Evolutionary conservation across 2,329 filamentous ascomycete species (phyloP), one percentile per base, ranked within the genome.

Genomic region (Fusarium hainanense): DNA sequence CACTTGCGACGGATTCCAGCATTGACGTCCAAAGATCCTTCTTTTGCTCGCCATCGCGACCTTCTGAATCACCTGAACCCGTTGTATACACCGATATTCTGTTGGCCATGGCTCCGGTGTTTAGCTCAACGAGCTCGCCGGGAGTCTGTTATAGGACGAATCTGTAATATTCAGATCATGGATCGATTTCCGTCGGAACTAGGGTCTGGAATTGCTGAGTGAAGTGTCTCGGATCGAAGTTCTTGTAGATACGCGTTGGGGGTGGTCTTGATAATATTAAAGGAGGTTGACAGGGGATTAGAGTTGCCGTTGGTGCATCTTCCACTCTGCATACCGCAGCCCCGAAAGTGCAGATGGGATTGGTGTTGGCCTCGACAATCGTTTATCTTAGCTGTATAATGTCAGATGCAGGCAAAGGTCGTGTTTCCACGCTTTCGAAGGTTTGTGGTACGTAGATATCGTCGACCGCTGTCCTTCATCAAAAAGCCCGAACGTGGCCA

Each of bases 11-110:
- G 55, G 89, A 91, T 80, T 97, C 93, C 72, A 98, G 86, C 92
- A 98, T 93, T 46, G 93, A 94, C 66, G 92, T 94, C 95, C 95
- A 98, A 81, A 98, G 90, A 78, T 97, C 93, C 81, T 93, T 93
- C 83, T 93, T 94, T 69, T 91, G 90, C 74, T 92, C 90, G 80
- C 84, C 87, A 82, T 88, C 87, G 70, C 85, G 86, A 74, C 82
- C 82, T 50, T 88, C 88, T 60, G 84, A 83, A n/a, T 81, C 79
- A 64, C 85, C 85, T 70, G 84, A 89, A 70, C 81, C 86, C 73
- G 82, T 82, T 66, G 86, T 90, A 81, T 86, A 88, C 75, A 83
- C 88, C 63, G 87, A 89, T 77, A 84, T 82, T 73, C 87, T 83
- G 77, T 88, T 88, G 74, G 85, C 82, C 85, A 87, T 88, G 77